These are phyloP conservation scores for Candolleomyces eurysporus DNA, from an alignment of 768 basidiomycete species.

Conservation along the genomic window DNA sequence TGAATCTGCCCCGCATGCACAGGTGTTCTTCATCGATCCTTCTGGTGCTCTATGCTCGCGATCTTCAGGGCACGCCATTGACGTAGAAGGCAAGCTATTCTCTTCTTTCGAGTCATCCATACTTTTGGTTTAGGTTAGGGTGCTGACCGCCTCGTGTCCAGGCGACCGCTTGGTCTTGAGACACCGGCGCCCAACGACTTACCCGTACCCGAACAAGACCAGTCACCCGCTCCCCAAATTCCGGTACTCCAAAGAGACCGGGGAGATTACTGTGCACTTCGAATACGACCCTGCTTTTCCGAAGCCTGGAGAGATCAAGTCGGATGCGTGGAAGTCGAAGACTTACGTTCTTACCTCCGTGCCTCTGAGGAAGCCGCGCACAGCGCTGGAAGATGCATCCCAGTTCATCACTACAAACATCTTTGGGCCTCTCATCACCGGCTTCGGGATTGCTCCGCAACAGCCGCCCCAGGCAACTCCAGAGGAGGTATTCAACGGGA, in stretches of 20 bases:
- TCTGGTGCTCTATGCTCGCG: slow-evolving; percentile 76
- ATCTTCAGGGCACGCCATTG: slow-evolving; percentile 78
- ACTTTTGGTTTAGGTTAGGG: neutral
- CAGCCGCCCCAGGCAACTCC: slow-evolving; percentile 45
- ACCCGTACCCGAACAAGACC: slow-evolving; percentile 75
- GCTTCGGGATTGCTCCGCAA: slow-evolving; percentile 36
- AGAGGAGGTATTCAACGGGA: slow-evolving; percentile 63
- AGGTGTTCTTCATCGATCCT: slow-evolving; percentile 86
- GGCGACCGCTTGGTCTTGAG: slow-evolving; percentile 69
- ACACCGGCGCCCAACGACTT: slow-evolving; percentile 71
- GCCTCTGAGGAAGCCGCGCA: slow-evolving; percentile 65
- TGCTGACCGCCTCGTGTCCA: slow-evolving; percentile 20
- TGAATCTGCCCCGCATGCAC: neutral
- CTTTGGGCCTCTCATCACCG: slow-evolving; percentile 53
- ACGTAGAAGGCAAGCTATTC: slow-evolving; percentile 59
- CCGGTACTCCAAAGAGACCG: slow-evolving; percentile 50
- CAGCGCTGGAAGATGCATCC: slow-evolving; percentile 70
- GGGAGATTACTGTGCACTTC: slow-evolving; percentile 62
- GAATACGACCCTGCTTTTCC: slow-evolving; percentile 64
- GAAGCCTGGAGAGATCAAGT: slow-evolving; percentile 23
- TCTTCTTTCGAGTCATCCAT: neutral
- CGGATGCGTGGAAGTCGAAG: slow-evolving; percentile 55
- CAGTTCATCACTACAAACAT: slow-evolving; percentile 62
- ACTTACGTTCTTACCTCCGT: slow-evolving; percentile 64
- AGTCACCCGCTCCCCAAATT: slow-evolving; percentile 78